Percentiles rank a stretch among this genome's conserved stretches.
Conservation (phyloP, 2,329 filamentous ascomycete genomes). For the Penicillium concentricum region DNA sequence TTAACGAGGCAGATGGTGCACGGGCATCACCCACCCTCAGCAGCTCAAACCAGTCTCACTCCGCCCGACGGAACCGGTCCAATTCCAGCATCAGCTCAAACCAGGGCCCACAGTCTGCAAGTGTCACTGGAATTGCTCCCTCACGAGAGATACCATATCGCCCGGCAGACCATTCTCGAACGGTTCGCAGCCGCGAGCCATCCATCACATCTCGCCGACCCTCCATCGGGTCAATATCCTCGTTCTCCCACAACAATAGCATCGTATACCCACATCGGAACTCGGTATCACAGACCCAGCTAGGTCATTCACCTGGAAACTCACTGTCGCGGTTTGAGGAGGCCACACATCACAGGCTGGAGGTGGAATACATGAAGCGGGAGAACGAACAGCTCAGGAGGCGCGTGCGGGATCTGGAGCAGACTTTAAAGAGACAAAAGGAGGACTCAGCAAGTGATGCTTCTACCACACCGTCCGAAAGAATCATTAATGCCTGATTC, state of each 20-base stretch:
- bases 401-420: slow-evolving; percentile 47
- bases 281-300: slow-evolving; percentile 30
- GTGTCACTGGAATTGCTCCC: slow-evolving; percentile 45
- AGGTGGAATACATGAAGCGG: slow-evolving; percentile 45
- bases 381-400: slow-evolving; percentile 49
- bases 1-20: slow-evolving; percentile 50
- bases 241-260: slow-evolving; percentile 25
- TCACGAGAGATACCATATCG: slow-evolving; percentile 41
- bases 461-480: background rate
- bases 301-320: slow-evolving; percentile 28
- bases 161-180: slow-evolving; percentile 26
- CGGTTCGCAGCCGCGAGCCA: slow-evolving; percentile 42
- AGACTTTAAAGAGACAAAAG: slow-evolving; percentile 34
- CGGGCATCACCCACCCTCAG: slow-evolving; percentile 44
- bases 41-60: slow-evolving; percentile 53
- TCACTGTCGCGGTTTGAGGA: slow-evolving; percentile 44
- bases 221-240: slow-evolving; percentile 31
- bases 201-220: slow-evolving; percentile 43
- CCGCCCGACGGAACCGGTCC: slow-evolving; percentile 57
- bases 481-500: slow-evolving; percentile 5
- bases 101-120: slow-evolving; percentile 36
- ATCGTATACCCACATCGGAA: slow-evolving; percentile 31
- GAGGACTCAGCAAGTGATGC: background rate
- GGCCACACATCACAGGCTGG: slow-evolving; percentile 40
- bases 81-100: slow-evolving; percentile 53